Evolutionary conservation across 768 basidiomycete genomes (phyloP).

Genomic region (Calocera cornea): DNA sequence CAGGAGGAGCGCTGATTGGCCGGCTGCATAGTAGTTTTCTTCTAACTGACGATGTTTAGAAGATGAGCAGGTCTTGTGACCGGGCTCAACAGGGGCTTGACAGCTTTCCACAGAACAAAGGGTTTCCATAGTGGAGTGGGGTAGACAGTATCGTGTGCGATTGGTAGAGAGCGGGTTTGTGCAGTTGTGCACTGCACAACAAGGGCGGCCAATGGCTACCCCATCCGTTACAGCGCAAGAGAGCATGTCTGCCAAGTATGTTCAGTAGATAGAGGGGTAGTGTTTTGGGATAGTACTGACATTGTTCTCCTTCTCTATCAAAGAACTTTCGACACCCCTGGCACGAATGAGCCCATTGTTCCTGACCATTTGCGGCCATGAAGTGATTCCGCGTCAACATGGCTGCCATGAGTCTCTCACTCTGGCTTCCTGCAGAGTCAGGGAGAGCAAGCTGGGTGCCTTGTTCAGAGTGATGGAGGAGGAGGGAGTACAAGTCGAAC

Average conservation of each 20-base stretch:
- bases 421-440: not conserved
- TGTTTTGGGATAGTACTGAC: not conserved
- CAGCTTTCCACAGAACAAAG: conserved; percentile 15
- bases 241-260: not conserved
- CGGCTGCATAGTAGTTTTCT: conserved; percentile 8
- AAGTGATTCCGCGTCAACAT: not conserved
- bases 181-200: conserved; percentile 25
- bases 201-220: conserved; percentile 24
- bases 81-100: not conserved
- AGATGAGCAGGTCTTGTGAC: conserved; percentile 15
- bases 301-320: not conserved
- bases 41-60: conserved; percentile 16
- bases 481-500: conserved; percentile 4
- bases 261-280: not conserved
- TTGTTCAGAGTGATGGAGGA: not conserved
- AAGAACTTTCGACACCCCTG: not conserved
- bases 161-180: conserved; percentile 12
- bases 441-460: not conserved
- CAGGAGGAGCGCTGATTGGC: conserved; percentile 22
- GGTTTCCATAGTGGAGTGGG: conserved; percentile 7
- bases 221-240: conserved; percentile 22
- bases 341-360: conserved; percentile 6
- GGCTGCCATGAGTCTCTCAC: not conserved
- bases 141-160: conserved; percentile 13
- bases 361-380: conserved; percentile 1